These are phyloP conservation scores for Cadophora malorum DNA, from an alignment of 2,329 filamentous ascomycete species.

Conservation along the genomic window DNA sequence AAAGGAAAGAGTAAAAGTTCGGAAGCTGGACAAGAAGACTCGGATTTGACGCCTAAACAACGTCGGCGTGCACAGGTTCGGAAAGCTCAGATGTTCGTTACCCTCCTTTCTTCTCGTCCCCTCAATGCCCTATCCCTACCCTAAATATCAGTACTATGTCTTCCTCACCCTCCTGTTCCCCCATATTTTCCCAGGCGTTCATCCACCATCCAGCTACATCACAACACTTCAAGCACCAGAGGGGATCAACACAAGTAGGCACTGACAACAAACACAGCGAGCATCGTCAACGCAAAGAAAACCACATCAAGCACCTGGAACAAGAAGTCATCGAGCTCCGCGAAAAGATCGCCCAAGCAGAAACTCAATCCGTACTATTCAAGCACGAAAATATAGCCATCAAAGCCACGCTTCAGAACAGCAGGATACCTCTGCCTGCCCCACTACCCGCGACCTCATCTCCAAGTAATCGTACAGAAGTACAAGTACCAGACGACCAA, in stretches of 20 bases:
- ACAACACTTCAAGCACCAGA: neutral
- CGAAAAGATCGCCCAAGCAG: conserved; percentile 37
- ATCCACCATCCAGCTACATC: neutral
- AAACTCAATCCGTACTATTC: conserved; percentile 31
- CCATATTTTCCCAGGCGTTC: neutral
- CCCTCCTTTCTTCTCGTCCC: neutral
- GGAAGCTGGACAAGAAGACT: conserved; percentile 9
- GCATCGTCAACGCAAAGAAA: conserved; percentile 43
- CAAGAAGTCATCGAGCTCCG: conserved; percentile 41
- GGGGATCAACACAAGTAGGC: neutral
- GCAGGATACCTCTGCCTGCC: conserved; percentile 25
- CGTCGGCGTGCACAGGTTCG: conserved; percentile 42
- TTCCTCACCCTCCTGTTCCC: neutral
- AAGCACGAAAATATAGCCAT: conserved; percentile 39
- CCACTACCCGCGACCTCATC: neutral
- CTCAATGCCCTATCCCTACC: neutral
- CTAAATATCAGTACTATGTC: too few species aligned
- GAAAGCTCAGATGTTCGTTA: conserved; percentile 41
- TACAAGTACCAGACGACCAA: neutral
- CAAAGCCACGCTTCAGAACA: conserved; percentile 27
- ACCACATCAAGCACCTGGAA: conserved; percentile 42
- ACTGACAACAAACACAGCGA: conserved; percentile 30
- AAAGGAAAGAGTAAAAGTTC: neutral
- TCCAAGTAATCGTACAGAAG: neutral
- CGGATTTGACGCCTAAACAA: conserved; percentile 37